Evolutionary conservation across 768 basidiomycete species (phyloP).

Genomic region (Coprinopsis cinerea): DNA sequence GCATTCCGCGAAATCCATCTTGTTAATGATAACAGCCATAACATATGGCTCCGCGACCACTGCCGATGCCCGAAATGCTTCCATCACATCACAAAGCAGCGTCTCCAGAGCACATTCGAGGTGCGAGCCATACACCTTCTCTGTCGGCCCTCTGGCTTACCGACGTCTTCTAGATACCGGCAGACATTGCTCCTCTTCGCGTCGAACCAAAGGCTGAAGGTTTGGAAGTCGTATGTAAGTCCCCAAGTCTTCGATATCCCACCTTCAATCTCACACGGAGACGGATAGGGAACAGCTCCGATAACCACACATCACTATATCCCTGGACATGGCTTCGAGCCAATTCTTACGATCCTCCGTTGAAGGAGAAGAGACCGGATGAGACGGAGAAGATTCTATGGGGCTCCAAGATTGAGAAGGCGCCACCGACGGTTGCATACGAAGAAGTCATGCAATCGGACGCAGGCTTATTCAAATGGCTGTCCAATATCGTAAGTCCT

Average conservation of each 20-base stretch:
- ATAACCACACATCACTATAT: slow-evolving; percentile 73
- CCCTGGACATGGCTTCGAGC: slow-evolving; percentile 81
- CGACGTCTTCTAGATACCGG: slow-evolving; percentile 54
- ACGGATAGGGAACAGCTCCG: slow-evolving; percentile 49
- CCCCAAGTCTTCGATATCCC: not conserved
- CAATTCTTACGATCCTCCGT: slow-evolving; percentile 76
- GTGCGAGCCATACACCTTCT: too few relatives aligned
- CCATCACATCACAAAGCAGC: slow-evolving; percentile 83
- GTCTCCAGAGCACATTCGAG: slow-evolving; percentile 81
- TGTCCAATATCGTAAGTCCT: slow-evolving; percentile 65
- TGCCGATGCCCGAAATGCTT: slow-evolving; percentile 86
- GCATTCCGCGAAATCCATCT: slow-evolving; percentile 1
- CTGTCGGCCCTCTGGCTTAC: not conserved
- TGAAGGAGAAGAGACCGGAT: slow-evolving; percentile 10
- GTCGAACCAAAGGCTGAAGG: slow-evolving; percentile 56
- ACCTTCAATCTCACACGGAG: not conserved
- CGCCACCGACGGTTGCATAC: slow-evolving; percentile 70
- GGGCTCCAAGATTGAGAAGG: slow-evolving; percentile 69
- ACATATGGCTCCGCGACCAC: slow-evolving; percentile 90
- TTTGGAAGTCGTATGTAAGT: slow-evolving; percentile 70
- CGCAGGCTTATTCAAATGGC: slow-evolving; percentile 76
- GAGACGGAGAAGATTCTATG: slow-evolving; percentile 62
- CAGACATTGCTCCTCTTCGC: slow-evolving; percentile 57
- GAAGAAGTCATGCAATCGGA: slow-evolving; percentile 65
- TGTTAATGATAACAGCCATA: slow-evolving; percentile 50